These are phyloP conservation scores for Cymodocea nodosa DNA, from an alignment of 116 monocot species.

Conservation along the genomic window DNA sequence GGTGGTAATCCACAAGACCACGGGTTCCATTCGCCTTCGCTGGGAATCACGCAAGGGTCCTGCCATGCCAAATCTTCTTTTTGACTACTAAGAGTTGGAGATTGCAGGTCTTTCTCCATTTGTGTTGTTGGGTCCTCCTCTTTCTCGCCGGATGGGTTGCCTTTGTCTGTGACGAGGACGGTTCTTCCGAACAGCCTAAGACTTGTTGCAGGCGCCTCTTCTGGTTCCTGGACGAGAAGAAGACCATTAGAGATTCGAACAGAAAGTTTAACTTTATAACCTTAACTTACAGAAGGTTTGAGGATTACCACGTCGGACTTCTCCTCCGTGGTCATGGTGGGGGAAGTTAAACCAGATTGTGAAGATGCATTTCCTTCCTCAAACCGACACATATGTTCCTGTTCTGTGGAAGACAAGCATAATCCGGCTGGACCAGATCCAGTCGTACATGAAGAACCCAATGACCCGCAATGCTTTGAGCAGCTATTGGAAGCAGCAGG, in stretches of 20 bases:
- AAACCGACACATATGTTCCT: constrained; percentile 8
- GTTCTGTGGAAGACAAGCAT: background rate
- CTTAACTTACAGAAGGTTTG: too few species aligned
- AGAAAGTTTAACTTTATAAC: background rate
- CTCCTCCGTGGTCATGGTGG: background rate
- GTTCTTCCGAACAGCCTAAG: constrained; percentile 54
- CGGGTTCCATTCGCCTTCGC: background rate
- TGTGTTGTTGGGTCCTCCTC: background rate
- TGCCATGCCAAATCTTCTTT: background rate
- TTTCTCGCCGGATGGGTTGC: background rate
- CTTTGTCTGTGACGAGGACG: constrained; percentile 14
- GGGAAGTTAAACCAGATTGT: background rate
- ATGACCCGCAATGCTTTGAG: constrained; percentile 23
- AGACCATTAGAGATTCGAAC: background rate
- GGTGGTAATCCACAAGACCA: constrained; percentile 9
- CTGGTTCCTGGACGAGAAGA: constrained; percentile 15
- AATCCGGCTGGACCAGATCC: background rate
- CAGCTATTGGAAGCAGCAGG: constrained; percentile 6
- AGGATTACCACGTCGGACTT: constrained; percentile 10
- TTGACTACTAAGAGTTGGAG: background rate
- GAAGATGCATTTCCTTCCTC: constrained; percentile 8
- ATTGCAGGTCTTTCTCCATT: background rate
- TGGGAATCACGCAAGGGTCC: background rate
- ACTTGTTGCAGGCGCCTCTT: constrained; percentile 16
- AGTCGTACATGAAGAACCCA: constrained; percentile 14